A percentile compares a stretch with the other conserved stretches of the same genome.
Evolutionary conservation across 73 alveolate genomes (phyloP).

Genomic region (Symbiodinium natans): DNA sequence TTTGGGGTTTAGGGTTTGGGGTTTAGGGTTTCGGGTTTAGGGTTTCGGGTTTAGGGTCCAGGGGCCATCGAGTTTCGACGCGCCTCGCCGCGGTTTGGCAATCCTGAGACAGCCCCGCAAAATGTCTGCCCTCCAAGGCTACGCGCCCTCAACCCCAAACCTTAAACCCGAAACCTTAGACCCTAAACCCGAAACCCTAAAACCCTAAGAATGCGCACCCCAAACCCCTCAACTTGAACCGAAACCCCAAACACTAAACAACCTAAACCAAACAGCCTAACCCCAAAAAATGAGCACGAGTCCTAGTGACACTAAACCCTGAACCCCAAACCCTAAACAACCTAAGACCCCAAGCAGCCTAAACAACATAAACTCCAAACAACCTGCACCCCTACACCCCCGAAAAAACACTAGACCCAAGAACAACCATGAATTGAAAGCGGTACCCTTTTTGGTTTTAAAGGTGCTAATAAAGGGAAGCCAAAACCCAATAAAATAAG

Average conservation of each 20-base stretch:
- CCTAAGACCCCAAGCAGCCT: background rate
- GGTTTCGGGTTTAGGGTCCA: no score
- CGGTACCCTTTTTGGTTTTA: background rate
- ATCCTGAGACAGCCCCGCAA: background rate
- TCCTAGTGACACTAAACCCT: no score
- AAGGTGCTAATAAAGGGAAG: background rate
- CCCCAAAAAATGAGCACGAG: no score
- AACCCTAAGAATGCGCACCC: background rate
- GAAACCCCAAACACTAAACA: no score
- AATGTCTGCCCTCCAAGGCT: no score
- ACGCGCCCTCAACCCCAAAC: background rate
- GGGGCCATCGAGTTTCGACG: background rate
- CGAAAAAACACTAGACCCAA: no score
- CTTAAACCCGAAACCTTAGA: background rate
- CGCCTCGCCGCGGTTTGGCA: background rate
- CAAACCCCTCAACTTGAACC: background rate
- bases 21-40: no score
- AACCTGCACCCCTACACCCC: no score
- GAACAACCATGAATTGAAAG: no score
- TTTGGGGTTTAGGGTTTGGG: no score
- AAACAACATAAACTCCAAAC: background rate
- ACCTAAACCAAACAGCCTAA: background rate
- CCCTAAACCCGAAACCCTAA: background rate
- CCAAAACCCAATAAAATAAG: background rate
- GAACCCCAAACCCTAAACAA: background rate